Percentiles rank a stretch among this genome's conserved stretches.
These are phyloP conservation scores for Fusarium agapanthi DNA, from an alignment of 2,329 filamentous ascomycete species.

Conservation along the genomic window DNA sequence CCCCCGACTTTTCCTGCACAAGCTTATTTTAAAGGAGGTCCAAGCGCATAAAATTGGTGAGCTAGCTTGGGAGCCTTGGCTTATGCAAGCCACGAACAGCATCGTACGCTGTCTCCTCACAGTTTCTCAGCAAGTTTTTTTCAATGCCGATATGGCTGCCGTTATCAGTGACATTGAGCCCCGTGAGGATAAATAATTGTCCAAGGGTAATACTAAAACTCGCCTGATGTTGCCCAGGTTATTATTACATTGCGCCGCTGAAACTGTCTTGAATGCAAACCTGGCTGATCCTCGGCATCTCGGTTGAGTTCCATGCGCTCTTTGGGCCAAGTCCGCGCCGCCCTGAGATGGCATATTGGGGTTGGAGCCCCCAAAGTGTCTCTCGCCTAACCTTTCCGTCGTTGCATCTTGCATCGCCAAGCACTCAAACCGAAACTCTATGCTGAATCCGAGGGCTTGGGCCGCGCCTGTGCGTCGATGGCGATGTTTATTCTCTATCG, in stretches of 20 bases:
- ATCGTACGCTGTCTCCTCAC: background rate
- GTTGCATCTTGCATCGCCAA: background rate
- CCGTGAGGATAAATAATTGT: background rate
- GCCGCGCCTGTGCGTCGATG: background rate
- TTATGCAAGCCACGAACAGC: background rate
- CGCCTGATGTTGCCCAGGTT: background rate
- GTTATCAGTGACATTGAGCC: background rate
- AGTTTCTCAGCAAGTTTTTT: background rate
- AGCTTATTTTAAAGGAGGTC: conserved; percentile 13
- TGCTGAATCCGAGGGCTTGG: background rate
- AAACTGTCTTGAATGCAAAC: background rate
- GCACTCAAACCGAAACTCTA: background rate
- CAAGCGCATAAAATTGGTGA: background rate
- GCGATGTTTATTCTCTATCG: background rate
- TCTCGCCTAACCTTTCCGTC: background rate
- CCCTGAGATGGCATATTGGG: conserved; percentile 2
- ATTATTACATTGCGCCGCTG: background rate
- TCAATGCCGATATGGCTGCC: background rate
- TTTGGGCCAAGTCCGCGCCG: background rate
- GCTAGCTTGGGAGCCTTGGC: conserved; percentile 9
- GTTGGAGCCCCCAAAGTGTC: conserved; percentile 15
- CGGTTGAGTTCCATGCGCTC: conserved; percentile 3
- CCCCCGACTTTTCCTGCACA: conserved; percentile 7
- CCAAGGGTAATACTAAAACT: background rate
- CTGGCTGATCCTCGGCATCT: conserved; percentile 7